Evolutionary conservation across 2,329 filamentous ascomycete genomes (phyloP).

Genomic region (Tolypocladium tundrense): DNA sequence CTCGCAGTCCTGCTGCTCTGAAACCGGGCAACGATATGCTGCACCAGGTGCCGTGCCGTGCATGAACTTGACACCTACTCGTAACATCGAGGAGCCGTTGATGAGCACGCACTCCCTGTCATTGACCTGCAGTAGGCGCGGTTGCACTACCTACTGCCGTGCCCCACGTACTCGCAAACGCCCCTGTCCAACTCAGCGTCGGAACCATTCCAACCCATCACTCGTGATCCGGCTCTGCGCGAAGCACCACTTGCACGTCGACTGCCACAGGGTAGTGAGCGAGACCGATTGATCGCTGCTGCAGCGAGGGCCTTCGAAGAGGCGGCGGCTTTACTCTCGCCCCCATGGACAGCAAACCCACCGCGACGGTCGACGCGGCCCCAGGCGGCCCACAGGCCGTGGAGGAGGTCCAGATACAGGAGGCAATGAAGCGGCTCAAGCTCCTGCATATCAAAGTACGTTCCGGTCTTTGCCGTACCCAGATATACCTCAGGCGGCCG

Average conservation of each 20-base stretch:
- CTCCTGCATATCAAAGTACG: slow-evolving; percentile 44
- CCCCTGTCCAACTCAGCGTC: background rate
- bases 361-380: background rate
- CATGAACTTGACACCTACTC: background rate
- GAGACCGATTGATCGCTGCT: background rate
- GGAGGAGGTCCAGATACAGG: slow-evolving; percentile 40
- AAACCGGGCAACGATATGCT: background rate
- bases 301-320: background rate
- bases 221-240: background rate
- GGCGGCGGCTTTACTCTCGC: background rate
- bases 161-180: background rate
- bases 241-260: background rate
- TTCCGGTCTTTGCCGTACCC: background rate
- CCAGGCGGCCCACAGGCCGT: slow-evolving; percentile 17
- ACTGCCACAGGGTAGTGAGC: background rate
- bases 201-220: background rate
- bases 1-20: background rate
- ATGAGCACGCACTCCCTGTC: background rate
- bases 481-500: too few species aligned
- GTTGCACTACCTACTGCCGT: background rate
- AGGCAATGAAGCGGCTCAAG: slow-evolving; percentile 39
- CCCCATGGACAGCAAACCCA: slow-evolving; percentile 3
- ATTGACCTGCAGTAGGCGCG: background rate
- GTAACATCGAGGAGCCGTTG: background rate
- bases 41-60: background rate